Percentiles rank a stretch among this genome's conserved stretches.
phyloP scores from a whole-genome alignment of 192 early-diverging fungal species.

The Chytriomyces sp. region DNA sequence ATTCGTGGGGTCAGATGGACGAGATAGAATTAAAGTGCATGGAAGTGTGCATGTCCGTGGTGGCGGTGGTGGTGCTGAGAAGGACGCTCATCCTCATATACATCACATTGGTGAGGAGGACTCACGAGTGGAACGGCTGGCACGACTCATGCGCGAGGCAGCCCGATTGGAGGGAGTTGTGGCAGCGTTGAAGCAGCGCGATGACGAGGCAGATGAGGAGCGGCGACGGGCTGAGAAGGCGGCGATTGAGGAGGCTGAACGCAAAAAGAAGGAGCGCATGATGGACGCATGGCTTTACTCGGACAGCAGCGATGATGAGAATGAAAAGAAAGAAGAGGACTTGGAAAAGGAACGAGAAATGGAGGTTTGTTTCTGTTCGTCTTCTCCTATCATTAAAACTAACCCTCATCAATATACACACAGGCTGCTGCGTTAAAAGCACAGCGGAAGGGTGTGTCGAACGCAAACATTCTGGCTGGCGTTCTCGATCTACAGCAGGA shows the following conservation, averaged over 20 bases:
- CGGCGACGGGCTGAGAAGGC: background rate
- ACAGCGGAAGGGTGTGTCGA: background rate
- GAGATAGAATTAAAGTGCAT: background rate
- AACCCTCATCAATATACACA: background rate
- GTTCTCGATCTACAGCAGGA: background rate
- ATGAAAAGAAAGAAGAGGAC: background rate
- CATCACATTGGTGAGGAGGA: background rate
- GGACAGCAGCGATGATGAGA: slow-evolving; percentile 18
- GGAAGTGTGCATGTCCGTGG: background rate
- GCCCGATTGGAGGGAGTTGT: slow-evolving; percentile 5
- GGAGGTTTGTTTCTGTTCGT: background rate
- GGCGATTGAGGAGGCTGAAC: slow-evolving; percentile 4
- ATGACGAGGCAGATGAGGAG: slow-evolving; percentile 17
- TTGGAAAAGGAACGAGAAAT: too few relatives aligned
- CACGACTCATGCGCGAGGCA: slow-evolving; percentile 9
- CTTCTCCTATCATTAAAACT: background rate
- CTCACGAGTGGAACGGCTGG: slow-evolving; percentile 4
- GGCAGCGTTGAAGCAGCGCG: slow-evolving; percentile 6
- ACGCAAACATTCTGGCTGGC: slow-evolving; percentile 18
- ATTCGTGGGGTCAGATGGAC: background rate
- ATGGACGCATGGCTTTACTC: slow-evolving; percentile 26
- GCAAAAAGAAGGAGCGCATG: background rate
- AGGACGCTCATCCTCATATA: background rate
- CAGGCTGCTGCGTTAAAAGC: slow-evolving; percentile 10
- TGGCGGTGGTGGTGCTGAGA: background rate